Base-by-base conservation (phyloP, 768 basidiomycete species). In the Stropharia rugosoannulata region DNA sequence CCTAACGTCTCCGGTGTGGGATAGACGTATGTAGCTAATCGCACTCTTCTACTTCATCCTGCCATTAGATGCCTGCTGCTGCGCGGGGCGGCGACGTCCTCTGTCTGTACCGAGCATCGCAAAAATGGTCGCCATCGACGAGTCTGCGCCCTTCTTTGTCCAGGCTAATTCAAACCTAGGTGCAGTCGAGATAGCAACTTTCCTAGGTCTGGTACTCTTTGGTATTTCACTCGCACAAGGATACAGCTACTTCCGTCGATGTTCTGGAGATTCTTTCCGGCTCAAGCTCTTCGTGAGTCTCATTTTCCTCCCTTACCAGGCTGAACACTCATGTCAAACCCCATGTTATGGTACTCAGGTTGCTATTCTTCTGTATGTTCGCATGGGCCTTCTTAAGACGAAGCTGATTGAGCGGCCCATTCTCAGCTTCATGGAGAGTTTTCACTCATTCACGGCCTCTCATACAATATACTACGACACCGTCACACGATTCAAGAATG, bases 391-490 rank as follows among this genome's bases (percentile, higher is more conserved):
- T 18, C n/a, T 10, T 32, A 11, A 8, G 41, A 12, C 15, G 40
- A 8, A 9, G 16, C 18, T 29, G 6, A 11, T n/a, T 41, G 40
- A 42, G 22, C 22, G 15, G 13, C 5, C 40, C 15, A 29, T 25
- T 15, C 8, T 36, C 29, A 58, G 59, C 13, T 45, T 58, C n/a
- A 48, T 63, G 44, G 62, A 59, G 36, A 35, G 55, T 16, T 63
- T 56, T 37, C 59, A 60, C 16, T 63, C 59, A 0, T 60, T 60
- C 45, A 63, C 59, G 29, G 59, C 62, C 22, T 56, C 59, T 8
- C 62, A 63, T 16, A 57, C 59, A 3, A 58, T 63, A 13, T 63
- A 60, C 52, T 63, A 59, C 40, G 62, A 63, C n/a, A 63, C 62
- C 22, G 55, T 63, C 0, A 51, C 59, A 10, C 54, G 59, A 11